These are phyloP conservation scores for Gomphus sp. DNA, from an alignment of 1,284 basidiomycete species.

Conservation along the genomic window DNA sequence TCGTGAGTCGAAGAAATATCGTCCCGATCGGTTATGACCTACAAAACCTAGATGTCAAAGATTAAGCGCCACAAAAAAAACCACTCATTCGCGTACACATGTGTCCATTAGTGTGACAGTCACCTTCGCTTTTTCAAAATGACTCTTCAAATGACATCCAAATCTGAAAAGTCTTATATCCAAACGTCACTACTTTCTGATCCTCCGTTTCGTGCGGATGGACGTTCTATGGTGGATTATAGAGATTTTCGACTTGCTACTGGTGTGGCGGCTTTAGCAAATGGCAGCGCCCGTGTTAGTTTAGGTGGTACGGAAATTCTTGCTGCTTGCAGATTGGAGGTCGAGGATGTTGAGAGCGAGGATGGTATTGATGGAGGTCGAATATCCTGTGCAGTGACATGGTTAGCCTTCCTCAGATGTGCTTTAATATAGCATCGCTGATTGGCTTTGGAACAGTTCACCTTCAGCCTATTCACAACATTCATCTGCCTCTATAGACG, in stretches of 20 bases:
- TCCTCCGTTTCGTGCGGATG: conserved; percentile 56
- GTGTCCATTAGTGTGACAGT: background rate
- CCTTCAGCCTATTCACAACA: conserved; percentile 68
- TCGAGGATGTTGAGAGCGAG: conserved; percentile 41
- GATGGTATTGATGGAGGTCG: conserved; percentile 47
- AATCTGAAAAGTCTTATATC: conserved; percentile 69
- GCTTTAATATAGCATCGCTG: background rate
- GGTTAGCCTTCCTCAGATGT: conserved; percentile 35
- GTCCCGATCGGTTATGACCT: too few species aligned
- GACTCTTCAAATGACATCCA: conserved; percentile 49
- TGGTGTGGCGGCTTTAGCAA: conserved; percentile 65
- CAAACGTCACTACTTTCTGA: conserved; percentile 47
- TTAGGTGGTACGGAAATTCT: conserved; percentile 64
- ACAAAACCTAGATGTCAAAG: too few species aligned
- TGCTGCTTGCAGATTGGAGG: conserved; percentile 66
- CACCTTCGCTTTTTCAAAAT: background rate
- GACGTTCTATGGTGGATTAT: conserved; percentile 53
- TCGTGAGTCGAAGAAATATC: too few species aligned
- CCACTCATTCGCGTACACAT: background rate
- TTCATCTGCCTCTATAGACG: conserved; percentile 52
- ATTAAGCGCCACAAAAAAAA: too few species aligned
- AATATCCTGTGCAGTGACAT: conserved; percentile 58
- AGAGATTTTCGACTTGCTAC: conserved; percentile 64
- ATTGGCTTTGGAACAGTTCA: conserved; percentile 45
- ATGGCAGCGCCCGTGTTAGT: conserved; percentile 65